phyloP scores from a whole-genome alignment of 345 rosid genomes.

The Citrus australasica region DNA sequence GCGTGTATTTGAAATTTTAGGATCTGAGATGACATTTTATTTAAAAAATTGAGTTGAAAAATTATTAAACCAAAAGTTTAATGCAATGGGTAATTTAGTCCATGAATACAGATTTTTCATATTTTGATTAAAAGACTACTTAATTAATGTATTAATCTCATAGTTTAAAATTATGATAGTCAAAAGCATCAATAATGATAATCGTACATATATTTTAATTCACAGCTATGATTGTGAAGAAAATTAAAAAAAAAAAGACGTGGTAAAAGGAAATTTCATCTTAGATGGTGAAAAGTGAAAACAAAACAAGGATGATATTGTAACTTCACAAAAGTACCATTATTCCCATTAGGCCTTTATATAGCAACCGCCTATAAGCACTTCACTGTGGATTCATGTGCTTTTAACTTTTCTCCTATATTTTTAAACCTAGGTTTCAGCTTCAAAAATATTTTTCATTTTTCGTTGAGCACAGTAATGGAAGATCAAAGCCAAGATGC shows the following conservation, averaged over 20 bases:
- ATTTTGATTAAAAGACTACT: background rate
- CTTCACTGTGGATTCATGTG: conserved; percentile 31
- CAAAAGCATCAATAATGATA: background rate
- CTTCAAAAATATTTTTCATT: conserved; percentile 19
- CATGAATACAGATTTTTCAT: background rate
- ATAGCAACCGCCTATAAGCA: conserved; percentile 23
- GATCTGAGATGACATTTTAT: too few species aligned
- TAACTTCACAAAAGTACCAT: conserved; percentile 33
- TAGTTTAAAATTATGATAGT: background rate
- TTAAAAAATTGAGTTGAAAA: too few species aligned
- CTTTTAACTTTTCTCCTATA: conserved; percentile 13
- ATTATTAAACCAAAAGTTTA: too few species aligned
- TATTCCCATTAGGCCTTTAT: conserved; percentile 38
- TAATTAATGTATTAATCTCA: background rate
- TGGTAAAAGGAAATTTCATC: conserved; percentile 4
- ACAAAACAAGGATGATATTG: conserved; percentile 32
- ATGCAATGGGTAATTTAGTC: too few species aligned
- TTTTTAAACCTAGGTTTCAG: conserved; percentile 36
- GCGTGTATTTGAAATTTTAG: background rate
- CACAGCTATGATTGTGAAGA: background rate
- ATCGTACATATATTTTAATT: background rate
- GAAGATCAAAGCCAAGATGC: conserved; percentile 63
- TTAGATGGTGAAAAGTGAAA: background rate
- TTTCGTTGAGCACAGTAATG: conserved; percentile 34
- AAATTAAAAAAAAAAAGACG: background rate